Evolutionary conservation across 768 basidiomycete species (phyloP).

Genomic region (Pholiota conissans): DNA sequence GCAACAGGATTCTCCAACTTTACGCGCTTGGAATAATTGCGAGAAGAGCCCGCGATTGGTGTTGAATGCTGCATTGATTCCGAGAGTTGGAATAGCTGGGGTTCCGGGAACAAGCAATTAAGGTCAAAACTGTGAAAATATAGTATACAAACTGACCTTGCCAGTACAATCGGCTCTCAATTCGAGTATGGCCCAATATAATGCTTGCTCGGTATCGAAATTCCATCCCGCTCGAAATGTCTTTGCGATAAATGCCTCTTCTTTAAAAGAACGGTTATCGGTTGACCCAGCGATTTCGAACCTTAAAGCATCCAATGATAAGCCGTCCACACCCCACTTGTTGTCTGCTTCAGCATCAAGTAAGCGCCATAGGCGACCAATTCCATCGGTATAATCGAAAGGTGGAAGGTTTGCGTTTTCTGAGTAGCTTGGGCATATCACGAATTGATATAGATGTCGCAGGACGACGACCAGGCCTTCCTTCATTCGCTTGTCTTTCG

Average conservation of each 20-base stretch:
- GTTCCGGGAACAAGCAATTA: constrained; percentile 2
- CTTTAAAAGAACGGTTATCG: constrained; percentile 13
- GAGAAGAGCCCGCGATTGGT: constrained; percentile 19
- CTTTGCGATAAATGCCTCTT: constrained; percentile 52
- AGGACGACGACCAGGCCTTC: constrained; percentile 79
- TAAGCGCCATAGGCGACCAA: constrained; percentile 52
- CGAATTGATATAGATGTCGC: constrained; percentile 70
- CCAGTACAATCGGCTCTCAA: constrained; percentile 77
- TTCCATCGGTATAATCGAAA: constrained; percentile 44
- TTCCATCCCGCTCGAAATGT: constrained; percentile 76
- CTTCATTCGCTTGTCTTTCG: constrained; percentile 74
- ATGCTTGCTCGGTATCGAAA: constrained; percentile 68
- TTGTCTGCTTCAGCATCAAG: constrained; percentile 64
- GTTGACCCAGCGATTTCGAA: constrained; percentile 42
- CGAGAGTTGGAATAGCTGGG: constrained; percentile 62
- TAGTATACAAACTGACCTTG: constrained; percentile 43
- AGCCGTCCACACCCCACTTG: constrained; percentile 62
- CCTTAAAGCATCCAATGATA: constrained; percentile 67
- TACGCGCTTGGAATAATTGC: constrained; percentile 46
- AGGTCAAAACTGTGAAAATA: not conserved
- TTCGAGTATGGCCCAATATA: constrained; percentile 79
- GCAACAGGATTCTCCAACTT: constrained; percentile 61
- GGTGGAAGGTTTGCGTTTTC: constrained; percentile 17
- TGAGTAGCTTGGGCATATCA: constrained; percentile 31
- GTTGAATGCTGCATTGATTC: constrained; percentile 50